Evolutionary conservation across 148 eudicot genomes (phyloP), one percentile per base, ranked within the genome.

Genomic region (Diospyros kaki): DNA sequence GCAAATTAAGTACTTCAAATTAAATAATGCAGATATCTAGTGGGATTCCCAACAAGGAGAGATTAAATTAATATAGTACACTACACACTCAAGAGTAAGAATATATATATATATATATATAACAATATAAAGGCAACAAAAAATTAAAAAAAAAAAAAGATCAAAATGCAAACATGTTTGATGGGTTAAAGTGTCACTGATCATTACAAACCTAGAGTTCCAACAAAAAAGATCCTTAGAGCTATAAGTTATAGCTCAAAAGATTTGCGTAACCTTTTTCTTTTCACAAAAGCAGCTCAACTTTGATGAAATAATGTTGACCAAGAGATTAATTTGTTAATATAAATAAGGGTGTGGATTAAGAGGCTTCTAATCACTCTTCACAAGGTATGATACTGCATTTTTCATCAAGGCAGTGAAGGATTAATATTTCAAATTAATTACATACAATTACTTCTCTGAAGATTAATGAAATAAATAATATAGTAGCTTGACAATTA

Each of bases 301-400:
- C 69, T 77, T 70, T 28, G 48, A 54, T 28, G 28, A 28, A 28
- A 28, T 28, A 63, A 28, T 77, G 10, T 69, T 71, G 15, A 62
- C 68, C 45, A 41, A 76, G 28, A 66, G 28, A 28, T 28, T 28
- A 28, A 28, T 40, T 69, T 42, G 39, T 52, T 54, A 69, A 28
- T 74, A 2, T 61, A 28, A 0, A 4, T 66, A 59, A 41, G 40
- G 38, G 43, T 41, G 79, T 45, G 6, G 79, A 68, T 76, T 69
- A 69, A 69, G 79, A 69, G 69, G 58, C 59, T 76, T 76, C 79
- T 28, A 17, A 73, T 64, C 73, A n/a, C 60, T 9, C 17, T 51
- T 69, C 28, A 51, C 43, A 11, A 55, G 58, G 54, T 71, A 65
- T 58, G 48, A 62, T 48, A 10, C 38, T 4, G 8, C 1, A 11